Evolutionary conservation across 2,329 filamentous ascomycete genomes (phyloP).

Genomic region (Claviceps cyperi): DNA sequence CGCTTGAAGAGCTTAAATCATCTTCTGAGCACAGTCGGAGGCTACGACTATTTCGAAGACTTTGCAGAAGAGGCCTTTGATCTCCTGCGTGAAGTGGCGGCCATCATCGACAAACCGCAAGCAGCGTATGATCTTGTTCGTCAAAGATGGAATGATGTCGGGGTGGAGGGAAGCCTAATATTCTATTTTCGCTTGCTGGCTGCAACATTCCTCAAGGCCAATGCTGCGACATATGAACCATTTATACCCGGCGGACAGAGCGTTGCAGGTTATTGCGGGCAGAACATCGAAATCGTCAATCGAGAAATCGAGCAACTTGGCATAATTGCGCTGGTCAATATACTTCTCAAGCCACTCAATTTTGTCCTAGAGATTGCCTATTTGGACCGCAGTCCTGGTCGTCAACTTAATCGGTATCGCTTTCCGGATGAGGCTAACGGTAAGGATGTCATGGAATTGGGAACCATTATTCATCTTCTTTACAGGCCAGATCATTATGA

Average conservation of each 20-base stretch:
- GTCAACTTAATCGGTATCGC: slow-evolving; percentile 57
- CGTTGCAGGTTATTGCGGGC: slow-evolving; percentile 54
- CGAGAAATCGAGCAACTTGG: slow-evolving; percentile 88
- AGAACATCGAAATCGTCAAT: slow-evolving; percentile 57
- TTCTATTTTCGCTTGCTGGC: slow-evolving; percentile 76
- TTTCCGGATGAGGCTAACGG: slow-evolving; percentile 41
- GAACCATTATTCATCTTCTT: slow-evolving; percentile 40
- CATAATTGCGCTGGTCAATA: slow-evolving; percentile 60
- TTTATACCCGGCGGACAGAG: slow-evolving; percentile 50
- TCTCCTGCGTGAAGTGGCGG: slow-evolving; percentile 49
- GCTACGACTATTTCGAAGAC: slow-evolving; percentile 60
- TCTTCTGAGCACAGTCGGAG: slow-evolving; percentile 56
- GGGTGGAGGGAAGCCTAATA: slow-evolving; percentile 59
- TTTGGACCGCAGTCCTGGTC: slow-evolving; percentile 70
- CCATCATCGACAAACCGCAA: slow-evolving; percentile 44
- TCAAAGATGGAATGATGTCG: slow-evolving; percentile 59
- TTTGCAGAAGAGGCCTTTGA: slow-evolving; percentile 64
- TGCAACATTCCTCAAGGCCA: slow-evolving; percentile 68
- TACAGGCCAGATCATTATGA: slow-evolving; percentile 83
- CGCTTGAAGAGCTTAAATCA: slow-evolving; percentile 60
- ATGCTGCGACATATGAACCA: slow-evolving; percentile 52
- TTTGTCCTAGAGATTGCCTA: slow-evolving; percentile 82
- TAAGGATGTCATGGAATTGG: slow-evolving; percentile 27
- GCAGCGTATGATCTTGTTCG: slow-evolving; percentile 40
- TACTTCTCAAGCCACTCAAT: slow-evolving; percentile 64